Conservation (phyloP, 2,329 filamentous ascomycete genomes). For the Huntiella bhutanensis region DNA sequence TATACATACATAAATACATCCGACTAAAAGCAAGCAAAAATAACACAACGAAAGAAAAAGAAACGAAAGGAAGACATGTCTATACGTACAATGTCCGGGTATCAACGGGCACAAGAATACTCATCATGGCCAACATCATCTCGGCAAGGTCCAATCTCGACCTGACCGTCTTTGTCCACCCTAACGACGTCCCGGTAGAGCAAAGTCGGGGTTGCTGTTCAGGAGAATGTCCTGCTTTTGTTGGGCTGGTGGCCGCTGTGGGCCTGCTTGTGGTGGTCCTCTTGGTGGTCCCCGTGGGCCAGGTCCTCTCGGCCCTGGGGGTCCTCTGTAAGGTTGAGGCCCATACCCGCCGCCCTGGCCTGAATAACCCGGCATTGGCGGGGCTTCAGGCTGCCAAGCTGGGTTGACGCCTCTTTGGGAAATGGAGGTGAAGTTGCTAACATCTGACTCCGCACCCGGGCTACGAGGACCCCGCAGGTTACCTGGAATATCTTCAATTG, state of each 20-base stretch:
- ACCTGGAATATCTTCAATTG: slow-evolving; percentile 43
- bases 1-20: no score
- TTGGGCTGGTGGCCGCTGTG: slow-evolving; percentile 24
- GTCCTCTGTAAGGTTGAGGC: background rate
- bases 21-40: background rate
- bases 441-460: slow-evolving; percentile 52
- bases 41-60: slow-evolving; percentile 3
- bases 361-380: slow-evolving; percentile 19
- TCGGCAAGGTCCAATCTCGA: no score
- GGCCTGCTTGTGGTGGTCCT: slow-evolving; percentile 9
- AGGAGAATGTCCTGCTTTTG: slow-evolving; percentile 55
- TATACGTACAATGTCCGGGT: slow-evolving; percentile 1
- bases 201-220: slow-evolving; percentile 71
- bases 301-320: background rate
- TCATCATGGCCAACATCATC: background rate
- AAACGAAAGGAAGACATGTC: background rate
- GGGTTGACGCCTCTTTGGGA: slow-evolving; percentile 80
- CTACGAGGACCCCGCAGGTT: slow-evolving; percentile 37
- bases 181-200: slow-evolving; percentile 31
- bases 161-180: no score
- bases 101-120: slow-evolving; percentile 3
- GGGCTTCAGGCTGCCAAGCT: slow-evolving; percentile 49
- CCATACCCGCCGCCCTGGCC: slow-evolving; percentile 18
- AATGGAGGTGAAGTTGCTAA: slow-evolving; percentile 75
- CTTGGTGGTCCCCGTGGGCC: slow-evolving; percentile 4